A percentile compares a stretch with the other conserved stretches of the same genome.
Evolutionary conservation across 1,284 basidiomycete genomes (phyloP).

Genomic region (Veloporphyrellus conicus): DNA sequence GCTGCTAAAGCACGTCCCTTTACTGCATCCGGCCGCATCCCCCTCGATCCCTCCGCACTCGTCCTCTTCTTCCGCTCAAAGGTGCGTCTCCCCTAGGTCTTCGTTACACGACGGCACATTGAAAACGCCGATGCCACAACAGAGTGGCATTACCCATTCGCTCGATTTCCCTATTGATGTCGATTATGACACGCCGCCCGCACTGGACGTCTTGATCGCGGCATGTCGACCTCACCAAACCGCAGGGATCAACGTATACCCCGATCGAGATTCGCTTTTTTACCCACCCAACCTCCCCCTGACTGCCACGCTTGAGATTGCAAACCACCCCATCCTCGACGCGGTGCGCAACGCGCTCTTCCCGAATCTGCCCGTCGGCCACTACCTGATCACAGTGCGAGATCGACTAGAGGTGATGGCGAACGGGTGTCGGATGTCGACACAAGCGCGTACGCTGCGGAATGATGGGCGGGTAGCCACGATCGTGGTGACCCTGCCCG

Average conservation of each 20-base stretch:
- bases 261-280: slow-evolving; percentile 62
- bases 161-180: slow-evolving; percentile 77
- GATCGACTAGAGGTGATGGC: slow-evolving; percentile 68
- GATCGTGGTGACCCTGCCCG: slow-evolving; percentile 66
- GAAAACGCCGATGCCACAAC: slow-evolving; percentile 2
- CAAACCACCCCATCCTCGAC: slow-evolving; percentile 75
- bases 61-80: slow-evolving; percentile 75
- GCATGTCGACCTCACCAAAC: slow-evolving; percentile 65
- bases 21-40: slow-evolving; percentile 64
- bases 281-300: slow-evolving; percentile 69
- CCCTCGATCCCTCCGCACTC: slow-evolving; percentile 61
- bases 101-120: neutral
- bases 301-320: slow-evolving; percentile 69
- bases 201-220: slow-evolving; percentile 73
- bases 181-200: slow-evolving; percentile 67
- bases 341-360: slow-evolving; percentile 67
- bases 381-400: slow-evolving; percentile 62
- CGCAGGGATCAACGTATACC: slow-evolving; percentile 50
- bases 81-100: slow-evolving; percentile 38
- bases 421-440: slow-evolving; percentile 53
- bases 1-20: slow-evolving; percentile 59
- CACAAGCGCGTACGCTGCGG: slow-evolving; percentile 48
- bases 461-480: slow-evolving; percentile 69
- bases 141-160: slow-evolving; percentile 76
- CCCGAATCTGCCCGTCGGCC: slow-evolving; percentile 60